Percentiles rank a stretch among this genome's conserved stretches.
phyloP scores from a whole-genome alignment of 306 rosid species.

The Ochetophila trinervis region DNA sequence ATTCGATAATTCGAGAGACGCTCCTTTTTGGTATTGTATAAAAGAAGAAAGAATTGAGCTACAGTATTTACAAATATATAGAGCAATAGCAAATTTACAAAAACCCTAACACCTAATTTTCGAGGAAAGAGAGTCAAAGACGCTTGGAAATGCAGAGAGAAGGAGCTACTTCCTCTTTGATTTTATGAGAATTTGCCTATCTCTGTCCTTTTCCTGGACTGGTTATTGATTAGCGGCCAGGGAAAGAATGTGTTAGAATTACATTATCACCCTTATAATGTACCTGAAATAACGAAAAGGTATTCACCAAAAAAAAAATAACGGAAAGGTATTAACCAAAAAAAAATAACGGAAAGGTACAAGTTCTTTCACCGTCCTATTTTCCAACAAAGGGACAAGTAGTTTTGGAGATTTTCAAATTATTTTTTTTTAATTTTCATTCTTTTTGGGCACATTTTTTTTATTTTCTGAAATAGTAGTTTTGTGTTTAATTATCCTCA shows the following conservation, averaged over 20 bases:
- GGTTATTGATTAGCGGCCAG: slow-evolving; percentile 16
- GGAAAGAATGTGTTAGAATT: slow-evolving; percentile 4
- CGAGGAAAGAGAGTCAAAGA: slow-evolving; percentile 46
- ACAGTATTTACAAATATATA: slow-evolving; percentile 29
- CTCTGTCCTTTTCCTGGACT: not conserved
- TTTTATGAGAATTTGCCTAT: slow-evolving; percentile 10
- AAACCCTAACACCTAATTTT: slow-evolving; percentile 16
- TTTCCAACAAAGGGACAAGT: not conserved
- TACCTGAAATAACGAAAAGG: slow-evolving; percentile 11
- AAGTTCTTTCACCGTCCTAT: not conserved
- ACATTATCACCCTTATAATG: slow-evolving; percentile 21
- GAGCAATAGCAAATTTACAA: slow-evolving; percentile 29
- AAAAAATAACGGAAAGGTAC: not conserved
- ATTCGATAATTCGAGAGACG: not conserved
- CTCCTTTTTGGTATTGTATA: not conserved
- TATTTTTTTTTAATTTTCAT: too few species aligned
- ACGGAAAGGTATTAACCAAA: not conserved
- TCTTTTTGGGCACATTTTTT: too few species aligned
- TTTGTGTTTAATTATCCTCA: not conserved
- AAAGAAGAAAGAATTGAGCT: slow-evolving; percentile 5
- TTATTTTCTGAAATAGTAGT: too few species aligned
- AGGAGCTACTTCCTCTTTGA: slow-evolving; percentile 23
- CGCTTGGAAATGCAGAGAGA: slow-evolving; percentile 25
- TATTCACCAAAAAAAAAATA: too few species aligned
- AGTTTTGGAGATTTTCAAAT: too few species aligned